Base-by-base conservation (phyloP, 331 rosid genomes). In the Saraca asoca region DNA sequence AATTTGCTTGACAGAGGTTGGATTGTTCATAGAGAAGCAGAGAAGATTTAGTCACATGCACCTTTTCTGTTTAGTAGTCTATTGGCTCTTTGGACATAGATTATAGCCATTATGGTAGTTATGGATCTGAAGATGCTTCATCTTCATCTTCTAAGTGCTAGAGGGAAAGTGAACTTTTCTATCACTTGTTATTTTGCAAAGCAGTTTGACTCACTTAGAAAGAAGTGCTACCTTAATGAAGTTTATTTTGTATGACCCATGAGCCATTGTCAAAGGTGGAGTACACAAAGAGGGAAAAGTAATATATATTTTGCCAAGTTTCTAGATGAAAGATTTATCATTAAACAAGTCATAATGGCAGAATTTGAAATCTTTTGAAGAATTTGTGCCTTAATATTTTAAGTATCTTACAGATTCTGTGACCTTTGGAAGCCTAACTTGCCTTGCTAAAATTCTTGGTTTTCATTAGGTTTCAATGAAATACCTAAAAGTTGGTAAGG, bases 391-490 rank as follows among this genome's bases (percentile, higher is more conserved):
- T 2, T 70, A 77, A 56, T 87, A 87, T 71, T 87, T 87, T 7
- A n/a, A n/a, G n/a, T n/a, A n/a, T n/a, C n/a, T n/a, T n/a, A n/a
- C n/a, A n/a, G n/a, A n/a, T n/a, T n/a, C 93, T 45, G 77, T 84
- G 11, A 9, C 29, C 64, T 69, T 80, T 2, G 81, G 90, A 75
- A 87, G 93, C 78, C 93, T 89, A 44, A 87, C 87, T 18, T 83
- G 93, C 61, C 87, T 87, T 39, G 93, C 93, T 31, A 87, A 87
- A 74, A 63, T 87, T 77, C 84, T 87, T 44, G 93, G 93, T 44
- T 79, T 84, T 10, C 84, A 76, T 75, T 87, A 81, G 87, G 99
- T 94, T 61, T 71, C 75, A 34, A 83, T 79, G 17, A 86, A 86
- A 75, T 77, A 86, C 53, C 70, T 74, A 19, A 86, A 83, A 72